Conservation (phyloP, 441 rosid species). For the Isatis lusitanica region DNA sequence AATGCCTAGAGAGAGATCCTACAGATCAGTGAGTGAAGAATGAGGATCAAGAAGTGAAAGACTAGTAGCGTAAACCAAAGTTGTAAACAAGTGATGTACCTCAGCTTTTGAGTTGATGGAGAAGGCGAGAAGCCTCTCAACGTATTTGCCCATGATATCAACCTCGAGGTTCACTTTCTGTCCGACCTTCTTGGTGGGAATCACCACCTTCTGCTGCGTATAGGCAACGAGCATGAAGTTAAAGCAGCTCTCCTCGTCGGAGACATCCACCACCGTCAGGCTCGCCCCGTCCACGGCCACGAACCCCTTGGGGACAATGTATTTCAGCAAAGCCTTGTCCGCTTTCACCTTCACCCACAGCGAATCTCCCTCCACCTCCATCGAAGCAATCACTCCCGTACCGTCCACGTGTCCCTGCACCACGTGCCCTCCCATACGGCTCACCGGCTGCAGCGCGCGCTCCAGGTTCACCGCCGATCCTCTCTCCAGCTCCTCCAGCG, state of each 20-base stretch:
- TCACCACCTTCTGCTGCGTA: constrained; percentile 74
- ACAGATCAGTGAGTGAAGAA: background rate
- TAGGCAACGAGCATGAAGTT: constrained; percentile 84
- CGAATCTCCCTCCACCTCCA: constrained; percentile 70
- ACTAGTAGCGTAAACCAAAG: background rate
- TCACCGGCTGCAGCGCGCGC: constrained; percentile 77
- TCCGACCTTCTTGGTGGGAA: constrained; percentile 67
- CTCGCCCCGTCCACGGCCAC: constrained; percentile 90
- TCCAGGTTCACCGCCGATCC: constrained; percentile 88
- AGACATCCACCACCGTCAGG: constrained; percentile 84
- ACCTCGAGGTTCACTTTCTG: constrained; percentile 91
- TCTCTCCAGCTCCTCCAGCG: constrained; percentile 57
- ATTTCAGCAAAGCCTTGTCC: constrained; percentile 50
- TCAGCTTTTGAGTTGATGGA: background rate
- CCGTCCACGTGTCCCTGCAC: constrained; percentile 98
- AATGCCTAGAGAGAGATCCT: background rate
- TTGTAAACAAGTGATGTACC: background rate
- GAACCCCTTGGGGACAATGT: constrained; percentile 83
- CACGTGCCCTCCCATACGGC: constrained; percentile 89
- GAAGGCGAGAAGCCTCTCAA: constrained; percentile 71
- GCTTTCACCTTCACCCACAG: constrained; percentile 80
- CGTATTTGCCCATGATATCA: constrained; percentile 88
- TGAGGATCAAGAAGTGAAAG: background rate
- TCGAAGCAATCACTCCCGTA: constrained; percentile 69
- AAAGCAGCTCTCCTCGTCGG: constrained; percentile 70